Evolutionary conservation across 345 rosid species (phyloP), one percentile per base, ranked within the genome.

Genomic region (Gossypium ekmanianum): DNA sequence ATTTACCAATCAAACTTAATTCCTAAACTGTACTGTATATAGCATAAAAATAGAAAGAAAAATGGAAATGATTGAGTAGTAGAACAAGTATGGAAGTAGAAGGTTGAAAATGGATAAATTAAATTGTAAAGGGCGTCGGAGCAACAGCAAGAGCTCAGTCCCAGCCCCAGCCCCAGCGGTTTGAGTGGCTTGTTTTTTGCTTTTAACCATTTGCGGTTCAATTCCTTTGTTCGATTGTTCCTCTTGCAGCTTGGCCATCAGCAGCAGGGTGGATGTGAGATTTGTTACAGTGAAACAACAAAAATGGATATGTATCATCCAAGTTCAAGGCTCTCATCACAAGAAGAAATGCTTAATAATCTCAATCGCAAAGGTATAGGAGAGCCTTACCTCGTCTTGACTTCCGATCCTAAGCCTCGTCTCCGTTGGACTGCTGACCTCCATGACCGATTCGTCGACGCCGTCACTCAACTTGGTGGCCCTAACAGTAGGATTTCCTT

Each of bases 341-440:
- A 55, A 17, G 79, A 77, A 27, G 84, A 83, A 9, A 72, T 79
- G 58, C 77, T 67, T 9, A 59, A 18, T 29, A 59, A 61, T 61
- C 74, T 65, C 51, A 70, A 63, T 58, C 75, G 64, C 61, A 61
- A 80, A 9, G 79, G 65, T 66, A 16, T 45, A 12, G 83, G 83
- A 66, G 96, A 84, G 75, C 90, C 91, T 10, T 88, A 92, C 77
- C 86, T 92, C 26, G 94, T 92, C 27, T 84, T 92, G 85, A 90
- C 97, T 75, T 85, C 97, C 39, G 97, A 92, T 79, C 97, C 94
- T 63, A 92, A 92, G 82, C 97, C 96, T 13, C 95, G 94, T 72
- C 97, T 92, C 59, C 94, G 96, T 56, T 91, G 97, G 97, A 91
- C 96, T 43, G 78, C 92, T 2, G 97, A 91, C 85, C 96, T 92